Conservation (phyloP, 805 yeast species). For the Cyberlindnera euphorbiae region DNA sequence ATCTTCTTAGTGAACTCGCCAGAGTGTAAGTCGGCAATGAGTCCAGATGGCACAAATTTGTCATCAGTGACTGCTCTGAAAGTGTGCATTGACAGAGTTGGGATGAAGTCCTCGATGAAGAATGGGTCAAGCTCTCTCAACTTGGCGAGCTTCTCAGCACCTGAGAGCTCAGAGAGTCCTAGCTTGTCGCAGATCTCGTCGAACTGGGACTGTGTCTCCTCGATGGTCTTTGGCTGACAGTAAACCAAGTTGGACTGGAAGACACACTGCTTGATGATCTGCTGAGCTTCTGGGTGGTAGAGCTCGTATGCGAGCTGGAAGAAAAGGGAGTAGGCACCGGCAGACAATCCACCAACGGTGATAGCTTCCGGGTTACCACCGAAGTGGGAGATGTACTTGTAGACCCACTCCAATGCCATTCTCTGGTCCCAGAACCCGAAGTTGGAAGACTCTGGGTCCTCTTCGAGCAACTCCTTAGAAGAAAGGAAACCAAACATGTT, state of each 20-base stretch:
- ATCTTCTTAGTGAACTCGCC: conserved; percentile 28
- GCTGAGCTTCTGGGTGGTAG: conserved; percentile 35
- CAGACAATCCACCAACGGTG: conserved; percentile 42
- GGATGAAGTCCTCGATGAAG: conserved; percentile 24
- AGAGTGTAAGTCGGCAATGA: conserved; percentile 29
- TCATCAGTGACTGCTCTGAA: conserved; percentile 39
- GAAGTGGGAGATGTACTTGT: conserved; percentile 35
- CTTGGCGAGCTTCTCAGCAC: conserved; percentile 20
- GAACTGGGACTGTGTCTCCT: conserved; percentile 33
- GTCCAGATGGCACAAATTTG: conserved; percentile 29
- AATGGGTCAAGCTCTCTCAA: conserved; percentile 21
- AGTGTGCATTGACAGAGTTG: conserved; percentile 26
- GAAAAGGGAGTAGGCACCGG: conserved; percentile 41
- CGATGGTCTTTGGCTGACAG: conserved; percentile 35
- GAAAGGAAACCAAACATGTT: conserved; percentile 35
- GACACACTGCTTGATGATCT: conserved; percentile 35
- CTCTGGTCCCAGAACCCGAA: conserved; percentile 40
- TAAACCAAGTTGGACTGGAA: conserved; percentile 34
- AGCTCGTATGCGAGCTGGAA: conserved; percentile 39
- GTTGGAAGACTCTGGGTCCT: conserved; percentile 26
- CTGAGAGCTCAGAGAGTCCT: conserved; percentile 17
- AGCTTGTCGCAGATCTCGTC: conserved; percentile 30
- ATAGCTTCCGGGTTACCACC: conserved; percentile 43
- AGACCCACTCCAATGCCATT: conserved; percentile 42
- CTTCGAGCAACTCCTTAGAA: conserved; percentile 30